Conservation (phyloP, 192 early-diverging fungal species). For the Coemansia sp. region DNA sequence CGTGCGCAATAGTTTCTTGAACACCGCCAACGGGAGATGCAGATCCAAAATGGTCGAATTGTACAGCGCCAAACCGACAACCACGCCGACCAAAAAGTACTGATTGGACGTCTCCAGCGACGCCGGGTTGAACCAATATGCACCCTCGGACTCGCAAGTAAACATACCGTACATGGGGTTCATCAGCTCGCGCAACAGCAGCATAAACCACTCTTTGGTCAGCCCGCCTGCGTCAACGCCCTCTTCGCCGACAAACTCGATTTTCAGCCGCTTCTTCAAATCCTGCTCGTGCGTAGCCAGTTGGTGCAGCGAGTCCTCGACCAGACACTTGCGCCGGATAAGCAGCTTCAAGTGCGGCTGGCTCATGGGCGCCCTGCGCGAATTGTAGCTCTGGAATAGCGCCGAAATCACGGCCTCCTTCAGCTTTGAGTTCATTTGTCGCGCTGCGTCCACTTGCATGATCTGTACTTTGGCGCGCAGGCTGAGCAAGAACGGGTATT, state of each 20-base stretch:
- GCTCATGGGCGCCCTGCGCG: background rate
- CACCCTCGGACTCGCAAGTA: constrained; percentile 57
- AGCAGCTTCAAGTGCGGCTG: constrained; percentile 62
- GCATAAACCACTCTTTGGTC: constrained; percentile 96
- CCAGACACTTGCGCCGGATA: constrained; percentile 62
- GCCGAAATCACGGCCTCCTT: constrained; percentile 63
- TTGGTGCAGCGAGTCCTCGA: constrained; percentile 76
- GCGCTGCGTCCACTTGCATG: constrained; percentile 72
- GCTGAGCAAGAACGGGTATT: constrained; percentile 78
- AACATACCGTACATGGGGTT: constrained; percentile 92
- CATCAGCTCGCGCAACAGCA: constrained; percentile 88
- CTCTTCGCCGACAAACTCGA: constrained; percentile 91
- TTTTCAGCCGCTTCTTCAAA: constrained; percentile 87
- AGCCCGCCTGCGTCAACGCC: constrained; percentile 96
- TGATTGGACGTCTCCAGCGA: constrained; percentile 74
- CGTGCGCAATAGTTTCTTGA: constrained; percentile 79
- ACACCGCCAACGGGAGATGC: constrained; percentile 74
- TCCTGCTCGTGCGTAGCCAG: constrained; percentile 74
- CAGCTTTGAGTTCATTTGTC: constrained; percentile 73
- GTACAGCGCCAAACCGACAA: constrained; percentile 91
- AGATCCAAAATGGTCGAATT: constrained; percentile 93
- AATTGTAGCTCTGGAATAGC: constrained; percentile 51
- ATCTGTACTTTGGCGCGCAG: constrained; percentile 75
- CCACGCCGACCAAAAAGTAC: constrained; percentile 87
- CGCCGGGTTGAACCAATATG: constrained; percentile 77